Evolutionary conservation across 2,329 filamentous ascomycete species (phyloP), one percentile per base, ranked within the genome.

Genomic region (Exophiala aquamarina): DNA sequence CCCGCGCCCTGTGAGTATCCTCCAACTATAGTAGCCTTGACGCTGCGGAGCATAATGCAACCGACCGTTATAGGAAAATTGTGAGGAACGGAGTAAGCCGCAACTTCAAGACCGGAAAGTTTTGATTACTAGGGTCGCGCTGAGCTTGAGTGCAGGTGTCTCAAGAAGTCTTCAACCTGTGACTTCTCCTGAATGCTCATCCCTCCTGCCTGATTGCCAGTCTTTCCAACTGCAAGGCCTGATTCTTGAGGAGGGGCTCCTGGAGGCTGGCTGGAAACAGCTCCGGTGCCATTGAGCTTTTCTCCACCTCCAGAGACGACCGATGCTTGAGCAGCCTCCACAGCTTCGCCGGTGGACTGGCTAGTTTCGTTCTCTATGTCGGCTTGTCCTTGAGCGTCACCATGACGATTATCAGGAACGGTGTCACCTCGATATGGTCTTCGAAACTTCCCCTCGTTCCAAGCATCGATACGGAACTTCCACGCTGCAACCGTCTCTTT

Each of bases 371-470:
- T 39, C 13, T 37, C 15, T 17, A 10, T 37, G 34, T 19, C 19
- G 5, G 11, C 10, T 17, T 5, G 15, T 21, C 17, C 11, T 9
- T 9, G 19, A 14, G n/a, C n/a, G n/a, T n/a, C n/a, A n/a, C 21
- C 32, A 32, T 38, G 31, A 13, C 41, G 37, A 31, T 56, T 52
- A 19, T 54, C 55, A n/a, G 56, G 56, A 17, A 33, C 34, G 28
- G 54, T 17, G 8, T 35, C 44, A n/a, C 44, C 51, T 15, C 49
- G 51, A 19, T 44, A 57, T n/a, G 56, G 56, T 21, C 44, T 50
- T 33, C 41, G 32, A 29, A 48, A 47, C 15, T 29, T 31, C 9
- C 46, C 48, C 3, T 44, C 41, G 2, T 47, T n/a, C 50, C 50
- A 54, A 19, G 50, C 50, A 18, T 20, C 23, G 5, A 31, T 31